A percentile compares a stretch with the other conserved stretches of the same genome.
phyloP scores from a whole-genome alignment of 2,329 filamentous ascomycete species.

The Aspergillus transmontanensis region DNA sequence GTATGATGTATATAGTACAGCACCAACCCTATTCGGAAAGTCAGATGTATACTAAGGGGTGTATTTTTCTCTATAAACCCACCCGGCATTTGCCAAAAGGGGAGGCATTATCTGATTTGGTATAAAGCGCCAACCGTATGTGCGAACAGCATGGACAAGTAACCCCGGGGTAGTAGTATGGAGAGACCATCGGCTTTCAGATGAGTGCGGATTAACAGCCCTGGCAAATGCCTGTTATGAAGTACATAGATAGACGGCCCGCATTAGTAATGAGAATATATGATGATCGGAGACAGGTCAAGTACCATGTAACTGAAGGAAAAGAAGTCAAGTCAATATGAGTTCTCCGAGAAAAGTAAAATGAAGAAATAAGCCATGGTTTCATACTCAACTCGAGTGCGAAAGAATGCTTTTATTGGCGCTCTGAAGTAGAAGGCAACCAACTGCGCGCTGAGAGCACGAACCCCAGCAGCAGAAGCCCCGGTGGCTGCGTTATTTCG shows the following conservation, averaged over 20 bases:
- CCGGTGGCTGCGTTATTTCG: conserved; percentile 67
- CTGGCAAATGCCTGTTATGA: conserved; percentile 59
- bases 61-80: conserved; percentile 18
- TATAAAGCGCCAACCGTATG: conserved; percentile 66
- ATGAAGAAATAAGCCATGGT: conserved; percentile 22
- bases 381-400: conserved; percentile 80
- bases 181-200: conserved; percentile 57
- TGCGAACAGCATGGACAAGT: conserved; percentile 61
- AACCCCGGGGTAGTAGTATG: conserved; percentile 63
- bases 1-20: conserved; percentile 65
- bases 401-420: conserved; percentile 89
- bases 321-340: conserved; percentile 20
- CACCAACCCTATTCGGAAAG: conserved; percentile 52
- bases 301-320: conserved; percentile 54
- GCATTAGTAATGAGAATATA: not conserved
- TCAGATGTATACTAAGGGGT: not conserved
- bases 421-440: conserved; percentile 91
- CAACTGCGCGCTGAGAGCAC: conserved; percentile 79
- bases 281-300: conserved; percentile 6
- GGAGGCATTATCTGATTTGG: conserved; percentile 67
- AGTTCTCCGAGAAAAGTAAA: not conserved
- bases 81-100: conserved; percentile 63
- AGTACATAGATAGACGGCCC: not conserved
- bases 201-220: conserved; percentile 60
- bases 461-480: conserved; percentile 81